These are phyloP conservation scores for slime mould (Dictyostelium discoideum) DNA, from an alignment of 78 protist species.

Conservation along the genomic window DNA sequence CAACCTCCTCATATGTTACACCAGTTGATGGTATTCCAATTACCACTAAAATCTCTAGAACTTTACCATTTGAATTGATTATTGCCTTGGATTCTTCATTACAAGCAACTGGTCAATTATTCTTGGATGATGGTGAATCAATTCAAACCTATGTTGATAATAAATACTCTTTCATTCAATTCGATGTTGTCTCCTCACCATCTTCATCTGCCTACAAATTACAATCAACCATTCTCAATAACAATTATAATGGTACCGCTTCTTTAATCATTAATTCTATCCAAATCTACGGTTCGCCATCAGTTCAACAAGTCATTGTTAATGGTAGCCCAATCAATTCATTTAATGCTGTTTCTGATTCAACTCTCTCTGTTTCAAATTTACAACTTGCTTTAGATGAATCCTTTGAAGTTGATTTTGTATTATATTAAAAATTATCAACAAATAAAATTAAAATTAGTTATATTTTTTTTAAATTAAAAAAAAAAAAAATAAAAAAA, in stretches of 20 bases:
- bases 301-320: background rate
- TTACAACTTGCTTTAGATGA: background rate
- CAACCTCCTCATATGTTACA: background rate
- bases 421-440: background rate
- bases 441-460: background rate
- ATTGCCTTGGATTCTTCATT: background rate
- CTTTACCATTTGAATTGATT: conserved; percentile 41
- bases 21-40: conserved; percentile 39
- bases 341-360: background rate
- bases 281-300: conserved; percentile 27
- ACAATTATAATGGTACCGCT: background rate
- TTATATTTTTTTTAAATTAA: background rate
- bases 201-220: background rate
- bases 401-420: conserved; percentile 30
- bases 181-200: background rate
- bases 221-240: background rate
- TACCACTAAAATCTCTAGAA: conserved; percentile 19
- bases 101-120: conserved; percentile 39
- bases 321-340: conserved; percentile 21
- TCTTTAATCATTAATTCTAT: background rate
- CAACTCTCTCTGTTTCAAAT: background rate
- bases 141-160: background rate
- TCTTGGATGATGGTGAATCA: conserved; percentile 51
- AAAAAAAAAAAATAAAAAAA: background rate
- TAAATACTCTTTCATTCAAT: background rate